Conservation (phyloP, 1,284 basidiomycete genomes). For the Spongiforma sp. region DNA sequence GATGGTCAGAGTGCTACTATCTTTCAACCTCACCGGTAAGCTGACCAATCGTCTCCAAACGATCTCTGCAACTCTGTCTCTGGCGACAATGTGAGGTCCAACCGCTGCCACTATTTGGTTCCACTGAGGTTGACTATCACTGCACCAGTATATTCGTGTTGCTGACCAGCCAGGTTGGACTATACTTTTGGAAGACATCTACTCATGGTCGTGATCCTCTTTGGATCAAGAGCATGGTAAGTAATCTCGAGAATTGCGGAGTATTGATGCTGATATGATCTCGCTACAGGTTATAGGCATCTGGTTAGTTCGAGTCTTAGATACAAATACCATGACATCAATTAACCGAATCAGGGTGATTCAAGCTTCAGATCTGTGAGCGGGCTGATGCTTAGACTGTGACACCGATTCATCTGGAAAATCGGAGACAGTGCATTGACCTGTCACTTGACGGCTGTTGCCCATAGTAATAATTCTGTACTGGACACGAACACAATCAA, state of each 20-base stretch:
- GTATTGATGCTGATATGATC: neutral
- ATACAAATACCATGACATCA: neutral
- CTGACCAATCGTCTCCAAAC: slow-evolving; percentile 14
- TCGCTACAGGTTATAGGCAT: slow-evolving; percentile 19
- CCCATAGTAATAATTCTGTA: slow-evolving; percentile 2
- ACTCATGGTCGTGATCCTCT: slow-evolving; percentile 20
- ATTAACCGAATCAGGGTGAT: slow-evolving; percentile 21
- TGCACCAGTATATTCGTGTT: slow-evolving; percentile 21
- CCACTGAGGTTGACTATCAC: neutral
- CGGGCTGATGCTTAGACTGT: neutral
- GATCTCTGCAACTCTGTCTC: slow-evolving; percentile 18
- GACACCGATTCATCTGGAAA: neutral
- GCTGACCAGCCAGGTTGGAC: slow-evolving; percentile 28
- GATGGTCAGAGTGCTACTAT: neutral
- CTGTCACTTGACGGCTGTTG: slow-evolving; percentile 12
- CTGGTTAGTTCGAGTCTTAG: slow-evolving; percentile 24
- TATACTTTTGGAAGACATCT: slow-evolving; percentile 26
- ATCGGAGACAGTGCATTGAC: slow-evolving; percentile 17
- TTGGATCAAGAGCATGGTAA: slow-evolving; percentile 30
- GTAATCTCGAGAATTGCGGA: neutral
- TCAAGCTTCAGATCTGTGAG: slow-evolving; percentile 24
- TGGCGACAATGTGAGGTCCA: slow-evolving; percentile 21
- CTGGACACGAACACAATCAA: rapidly evolving
- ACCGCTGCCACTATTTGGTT: neutral
- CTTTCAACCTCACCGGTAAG: slow-evolving; percentile 7